Conservation (phyloP, 805 yeast species). For the Myxozyma vanderwaltii region DNA sequence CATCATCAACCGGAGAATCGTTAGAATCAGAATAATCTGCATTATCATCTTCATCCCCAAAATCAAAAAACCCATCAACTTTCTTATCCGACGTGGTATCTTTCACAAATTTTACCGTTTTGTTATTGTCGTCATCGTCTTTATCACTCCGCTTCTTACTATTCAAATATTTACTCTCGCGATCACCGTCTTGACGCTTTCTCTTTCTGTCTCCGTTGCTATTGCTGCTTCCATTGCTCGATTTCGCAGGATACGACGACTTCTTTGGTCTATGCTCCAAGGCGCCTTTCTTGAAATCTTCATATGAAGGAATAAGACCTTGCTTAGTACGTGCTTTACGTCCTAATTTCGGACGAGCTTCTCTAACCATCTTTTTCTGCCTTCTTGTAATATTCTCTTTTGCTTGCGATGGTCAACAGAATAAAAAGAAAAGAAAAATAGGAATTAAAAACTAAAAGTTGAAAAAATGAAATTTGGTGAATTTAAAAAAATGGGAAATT, state of each 20-base stretch:
- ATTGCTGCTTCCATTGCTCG: neutral
- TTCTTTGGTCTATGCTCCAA: conserved; percentile 44
- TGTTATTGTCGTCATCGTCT: neutral
- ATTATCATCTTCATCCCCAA: conserved; percentile 37
- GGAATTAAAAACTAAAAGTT: too few species aligned
- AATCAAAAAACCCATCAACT: conserved; percentile 28
- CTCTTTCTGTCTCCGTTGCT: conserved; percentile 4
- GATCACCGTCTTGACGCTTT: conserved; percentile 2
- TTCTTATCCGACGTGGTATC: conserved; percentile 46
- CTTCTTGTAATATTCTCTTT: too few species aligned
- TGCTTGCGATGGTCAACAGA: too few species aligned
- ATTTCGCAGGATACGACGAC: neutral
- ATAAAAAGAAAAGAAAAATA: neutral
- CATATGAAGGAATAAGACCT: conserved; percentile 86
- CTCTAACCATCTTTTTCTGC: conserved; percentile 10
- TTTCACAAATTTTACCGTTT: conserved; percentile 14
- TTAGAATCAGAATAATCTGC: conserved; percentile 46
- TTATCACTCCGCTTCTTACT: conserved; percentile 11
- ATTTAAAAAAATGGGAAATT: neutral
- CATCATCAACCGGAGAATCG: conserved; percentile 30
- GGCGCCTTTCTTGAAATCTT: conserved; percentile 66
- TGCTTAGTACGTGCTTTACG: conserved; percentile 92
- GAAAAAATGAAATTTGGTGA: neutral
- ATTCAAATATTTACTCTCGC: conserved; percentile 12
- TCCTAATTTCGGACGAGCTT: conserved; percentile 60